These are phyloP conservation scores for Mycosarcoma mackinlayi DNA, from an alignment of 1,284 basidiomycete genomes.

Conservation along the genomic window DNA sequence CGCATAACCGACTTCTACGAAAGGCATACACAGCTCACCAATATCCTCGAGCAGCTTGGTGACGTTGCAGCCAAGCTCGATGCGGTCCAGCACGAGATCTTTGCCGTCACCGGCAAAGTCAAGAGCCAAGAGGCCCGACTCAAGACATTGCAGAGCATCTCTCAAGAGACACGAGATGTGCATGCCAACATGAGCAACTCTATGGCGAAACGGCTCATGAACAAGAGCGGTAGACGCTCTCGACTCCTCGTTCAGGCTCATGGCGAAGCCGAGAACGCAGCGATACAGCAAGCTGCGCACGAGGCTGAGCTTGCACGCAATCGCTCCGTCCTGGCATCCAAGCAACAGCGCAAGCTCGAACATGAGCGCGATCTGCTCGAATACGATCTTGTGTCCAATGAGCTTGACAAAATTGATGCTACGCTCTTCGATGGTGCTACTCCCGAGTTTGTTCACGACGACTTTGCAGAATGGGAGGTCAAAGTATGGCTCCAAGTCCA, in stretches of 20 bases:
- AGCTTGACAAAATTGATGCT: conserved; percentile 24
- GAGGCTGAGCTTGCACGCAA: conserved; percentile 28
- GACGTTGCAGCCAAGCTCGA: conserved; percentile 36
- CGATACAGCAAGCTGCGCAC: conserved; percentile 20
- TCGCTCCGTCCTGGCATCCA: conserved; percentile 5
- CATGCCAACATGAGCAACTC: conserved; percentile 33
- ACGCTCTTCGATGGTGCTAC: conserved; percentile 37
- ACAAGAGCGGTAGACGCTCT: conserved; percentile 23
- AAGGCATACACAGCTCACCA: conserved; percentile 33
- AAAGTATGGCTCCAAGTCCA: conserved; percentile 35
- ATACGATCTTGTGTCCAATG: conserved; percentile 15
- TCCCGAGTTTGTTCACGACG: conserved; percentile 39
- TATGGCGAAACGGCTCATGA: conserved; percentile 40
- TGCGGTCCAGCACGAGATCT: conserved; percentile 31
- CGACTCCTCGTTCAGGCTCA: conserved; percentile 20
- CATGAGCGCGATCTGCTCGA: conserved; percentile 30
- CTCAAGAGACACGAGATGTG: conserved; percentile 17
- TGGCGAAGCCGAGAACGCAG: conserved; percentile 21
- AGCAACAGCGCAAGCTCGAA: conserved; percentile 6
- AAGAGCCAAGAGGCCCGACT: conserved; percentile 33
- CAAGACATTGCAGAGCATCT: conserved; percentile 26
- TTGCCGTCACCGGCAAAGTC: conserved; percentile 36
- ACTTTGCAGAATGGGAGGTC: conserved; percentile 43
- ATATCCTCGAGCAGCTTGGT: conserved; percentile 22
- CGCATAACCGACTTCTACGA: conserved; percentile 26